Conservation (phyloP, 768 basidiomycete genomes). For the Leccinum rimulosum region DNA sequence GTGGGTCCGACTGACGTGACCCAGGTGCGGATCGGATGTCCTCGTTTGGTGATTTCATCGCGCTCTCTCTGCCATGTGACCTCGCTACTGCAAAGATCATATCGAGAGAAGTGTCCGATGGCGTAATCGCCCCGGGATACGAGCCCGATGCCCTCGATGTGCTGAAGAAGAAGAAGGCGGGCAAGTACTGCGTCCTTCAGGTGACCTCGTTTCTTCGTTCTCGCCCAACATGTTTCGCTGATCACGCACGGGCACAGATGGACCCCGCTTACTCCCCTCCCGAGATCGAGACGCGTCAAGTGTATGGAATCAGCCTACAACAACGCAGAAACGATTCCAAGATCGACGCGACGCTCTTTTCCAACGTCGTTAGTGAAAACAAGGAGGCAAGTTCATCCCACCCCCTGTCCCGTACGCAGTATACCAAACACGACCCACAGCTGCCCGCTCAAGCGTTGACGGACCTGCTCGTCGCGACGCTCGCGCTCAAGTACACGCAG, state of each 20-base stretch:
- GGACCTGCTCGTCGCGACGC: slow-evolving; percentile 95
- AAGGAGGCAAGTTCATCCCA: slow-evolving; percentile 58
- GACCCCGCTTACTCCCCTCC: slow-evolving; percentile 80
- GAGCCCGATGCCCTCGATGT: slow-evolving; percentile 84
- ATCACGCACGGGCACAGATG: slow-evolving; percentile 59
- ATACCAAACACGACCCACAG: slow-evolving; percentile 35
- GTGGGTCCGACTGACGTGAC: slow-evolving; percentile 8
- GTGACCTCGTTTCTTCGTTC: slow-evolving; percentile 37
- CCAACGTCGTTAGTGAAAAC: slow-evolving; percentile 86
- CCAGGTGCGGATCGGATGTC: slow-evolving; percentile 98
- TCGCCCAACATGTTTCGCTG: not conserved
- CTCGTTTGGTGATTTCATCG: slow-evolving; percentile 98
- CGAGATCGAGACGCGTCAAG: slow-evolving; percentile 88
- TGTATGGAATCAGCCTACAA: slow-evolving; percentile 88
- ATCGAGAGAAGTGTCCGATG: slow-evolving; percentile 98
- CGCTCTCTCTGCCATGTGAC: slow-evolving; percentile 89
- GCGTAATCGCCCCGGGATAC: slow-evolving; percentile 96
- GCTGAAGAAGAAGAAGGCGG: slow-evolving; percentile 93
- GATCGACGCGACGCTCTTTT: slow-evolving; percentile 77
- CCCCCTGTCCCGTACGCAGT: not conserved
- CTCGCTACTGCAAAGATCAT: slow-evolving; percentile 94
- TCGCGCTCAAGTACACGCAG: slow-evolving; percentile 97
- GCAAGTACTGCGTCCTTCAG: slow-evolving; percentile 97
- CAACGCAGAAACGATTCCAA: slow-evolving; percentile 93
- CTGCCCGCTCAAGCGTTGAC: slow-evolving; percentile 72